These are phyloP conservation scores for Viola odorata DNA, from an alignment of 345 rosid species.

Conservation along the genomic window DNA sequence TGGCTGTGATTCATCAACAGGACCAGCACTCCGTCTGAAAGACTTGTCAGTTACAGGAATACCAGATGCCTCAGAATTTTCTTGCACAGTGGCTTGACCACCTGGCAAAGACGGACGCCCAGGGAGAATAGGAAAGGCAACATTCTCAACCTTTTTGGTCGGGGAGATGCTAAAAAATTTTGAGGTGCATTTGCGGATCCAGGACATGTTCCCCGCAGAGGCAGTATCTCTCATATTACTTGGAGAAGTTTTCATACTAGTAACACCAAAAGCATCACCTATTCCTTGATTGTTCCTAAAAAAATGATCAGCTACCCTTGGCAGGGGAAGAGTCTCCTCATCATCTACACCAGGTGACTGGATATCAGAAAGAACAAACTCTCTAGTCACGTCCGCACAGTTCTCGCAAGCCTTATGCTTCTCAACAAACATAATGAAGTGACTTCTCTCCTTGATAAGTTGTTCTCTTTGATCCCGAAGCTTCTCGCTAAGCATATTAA, in stretches of 20 bases:
- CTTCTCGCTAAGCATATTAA: constrained; percentile 49
- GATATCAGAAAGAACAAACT: constrained; percentile 54
- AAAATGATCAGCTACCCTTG: constrained; percentile 25
- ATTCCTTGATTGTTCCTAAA: constrained; percentile 27
- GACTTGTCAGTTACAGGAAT: constrained; percentile 16
- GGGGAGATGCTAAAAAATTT: constrained; percentile 62
- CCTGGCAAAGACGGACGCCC: constrained; percentile 18
- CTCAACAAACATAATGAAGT: constrained; percentile 57
- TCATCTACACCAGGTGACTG: constrained; percentile 42
- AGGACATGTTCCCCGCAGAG: constrained; percentile 46
- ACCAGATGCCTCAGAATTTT: constrained; percentile 21
- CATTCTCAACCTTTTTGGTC: constrained; percentile 36
- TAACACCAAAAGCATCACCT: constrained; percentile 25
- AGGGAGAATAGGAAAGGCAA: constrained; percentile 21
- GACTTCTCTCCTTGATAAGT: constrained; percentile 39
- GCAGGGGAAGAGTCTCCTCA: constrained; percentile 26
- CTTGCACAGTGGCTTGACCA: constrained; percentile 16
- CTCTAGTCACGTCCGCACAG: constrained; percentile 52
- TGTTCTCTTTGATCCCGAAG: constrained; percentile 51
- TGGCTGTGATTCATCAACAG: constrained; percentile 23
- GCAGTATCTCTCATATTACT: constrained; percentile 32
- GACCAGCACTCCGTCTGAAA: constrained; percentile 10
- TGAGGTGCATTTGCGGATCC: constrained; percentile 56
- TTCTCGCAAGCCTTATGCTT: constrained; percentile 48
- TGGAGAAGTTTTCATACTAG: constrained; percentile 29